Evolutionary conservation across 2,329 filamentous ascomycete species (phyloP).

Genomic region (Cladosporium sp.): DNA sequence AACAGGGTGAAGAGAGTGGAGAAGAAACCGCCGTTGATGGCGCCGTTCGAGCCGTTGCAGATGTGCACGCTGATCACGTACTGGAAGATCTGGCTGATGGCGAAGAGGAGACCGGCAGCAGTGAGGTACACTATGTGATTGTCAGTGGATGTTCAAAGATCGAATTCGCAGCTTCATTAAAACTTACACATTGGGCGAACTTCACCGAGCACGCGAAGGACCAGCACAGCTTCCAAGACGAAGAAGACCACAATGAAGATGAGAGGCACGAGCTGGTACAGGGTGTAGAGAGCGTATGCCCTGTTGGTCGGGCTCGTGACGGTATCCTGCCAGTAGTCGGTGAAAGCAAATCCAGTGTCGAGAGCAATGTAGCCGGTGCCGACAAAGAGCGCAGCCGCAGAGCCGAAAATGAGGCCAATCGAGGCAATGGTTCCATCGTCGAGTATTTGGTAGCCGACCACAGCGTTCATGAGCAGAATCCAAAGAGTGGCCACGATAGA

Average conservation of each 20-base stretch:
- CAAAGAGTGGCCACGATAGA: constrained; percentile 85
- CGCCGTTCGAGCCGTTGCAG: constrained; percentile 77
- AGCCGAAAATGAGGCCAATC: constrained; percentile 71
- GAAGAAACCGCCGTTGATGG: constrained; percentile 91
- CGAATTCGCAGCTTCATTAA: background rate
- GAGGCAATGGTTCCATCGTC: constrained; percentile 91
- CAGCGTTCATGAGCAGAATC: constrained; percentile 87
- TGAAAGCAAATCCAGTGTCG: constrained; percentile 88
- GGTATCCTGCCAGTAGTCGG: constrained; percentile 68
- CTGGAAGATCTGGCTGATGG: constrained; percentile 92
- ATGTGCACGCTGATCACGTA: constrained; percentile 91
- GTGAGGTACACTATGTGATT: constrained; percentile 67
- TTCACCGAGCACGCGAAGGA: constrained; percentile 84
- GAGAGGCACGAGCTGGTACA: constrained; percentile 88
- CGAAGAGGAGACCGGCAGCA: constrained; percentile 77
- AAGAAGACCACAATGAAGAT: constrained; percentile 89
- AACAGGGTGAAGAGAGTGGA: constrained; percentile 89
- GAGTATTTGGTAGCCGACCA: constrained; percentile 89
- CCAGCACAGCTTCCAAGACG: constrained; percentile 77
- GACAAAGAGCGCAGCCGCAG: constrained; percentile 72
- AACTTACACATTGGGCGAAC: constrained; percentile 80
- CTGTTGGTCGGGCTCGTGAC: constrained; percentile 61
- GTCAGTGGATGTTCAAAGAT: constrained; percentile 19
- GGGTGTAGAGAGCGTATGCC: constrained; percentile 84
- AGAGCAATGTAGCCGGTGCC: constrained; percentile 95